phyloP scores from a whole-genome alignment of 768 basidiomycete genomes.

The Trichaptum fuscoviolaceum region DNA sequence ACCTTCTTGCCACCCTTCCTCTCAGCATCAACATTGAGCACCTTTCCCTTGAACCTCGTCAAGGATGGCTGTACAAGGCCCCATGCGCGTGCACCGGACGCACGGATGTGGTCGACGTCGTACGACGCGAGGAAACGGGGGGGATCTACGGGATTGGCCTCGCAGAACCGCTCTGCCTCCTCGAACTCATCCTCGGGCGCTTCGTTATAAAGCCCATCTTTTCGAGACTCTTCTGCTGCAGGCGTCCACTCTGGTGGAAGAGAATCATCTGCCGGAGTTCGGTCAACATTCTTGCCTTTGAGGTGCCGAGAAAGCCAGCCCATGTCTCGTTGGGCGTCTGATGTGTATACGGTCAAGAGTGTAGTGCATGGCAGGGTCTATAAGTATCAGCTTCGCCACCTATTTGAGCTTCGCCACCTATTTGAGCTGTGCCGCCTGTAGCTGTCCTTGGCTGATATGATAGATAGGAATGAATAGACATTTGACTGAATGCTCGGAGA shows the following conservation, averaged over 20 bases:
- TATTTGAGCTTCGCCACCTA: too few species aligned
- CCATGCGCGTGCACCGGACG: slow-evolving; percentile 49
- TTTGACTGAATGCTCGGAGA: too few species aligned
- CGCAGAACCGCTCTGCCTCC: slow-evolving; percentile 48
- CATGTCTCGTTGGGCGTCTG: background rate
- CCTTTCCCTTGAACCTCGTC: slow-evolving; percentile 39
- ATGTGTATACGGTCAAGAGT: background rate
- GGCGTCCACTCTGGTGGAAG: slow-evolving; percentile 39
- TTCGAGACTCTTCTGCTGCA: slow-evolving; percentile 47
- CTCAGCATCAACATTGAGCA: slow-evolving; percentile 31
- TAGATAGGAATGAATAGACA: background rate
- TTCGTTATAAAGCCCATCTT: slow-evolving; percentile 47
- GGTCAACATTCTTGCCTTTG: background rate
- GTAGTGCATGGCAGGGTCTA: background rate
- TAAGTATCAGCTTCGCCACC: background rate
- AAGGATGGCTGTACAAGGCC: slow-evolving; percentile 37
- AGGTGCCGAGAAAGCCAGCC: background rate
- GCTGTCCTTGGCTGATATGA: background rate
- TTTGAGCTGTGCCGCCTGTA: background rate
- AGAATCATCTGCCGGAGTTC: background rate
- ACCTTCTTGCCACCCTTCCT: slow-evolving; percentile 28
- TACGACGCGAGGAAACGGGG: slow-evolving; percentile 47
- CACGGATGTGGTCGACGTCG: slow-evolving; percentile 45
- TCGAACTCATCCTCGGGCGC: slow-evolving; percentile 52
- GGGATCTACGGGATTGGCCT: slow-evolving; percentile 29